phyloP scores from a whole-genome alignment of 2,329 filamentous ascomycete genomes.

The Taxawa tesnikishii region DNA sequence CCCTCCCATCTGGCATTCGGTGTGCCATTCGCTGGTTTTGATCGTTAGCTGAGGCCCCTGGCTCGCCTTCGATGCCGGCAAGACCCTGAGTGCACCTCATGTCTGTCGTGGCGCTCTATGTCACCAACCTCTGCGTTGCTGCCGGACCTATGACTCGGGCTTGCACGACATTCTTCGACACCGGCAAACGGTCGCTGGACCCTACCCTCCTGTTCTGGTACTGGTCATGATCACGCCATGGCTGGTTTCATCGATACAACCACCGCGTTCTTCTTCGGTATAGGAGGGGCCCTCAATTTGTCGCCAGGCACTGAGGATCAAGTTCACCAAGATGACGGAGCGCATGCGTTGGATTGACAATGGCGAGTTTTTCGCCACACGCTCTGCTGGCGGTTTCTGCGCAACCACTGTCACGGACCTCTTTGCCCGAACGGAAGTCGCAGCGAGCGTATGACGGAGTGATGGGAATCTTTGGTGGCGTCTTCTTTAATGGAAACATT shows the following conservation, averaged over 20 bases:
- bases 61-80: constrained; percentile 40
- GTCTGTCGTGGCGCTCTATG: constrained; percentile 36
- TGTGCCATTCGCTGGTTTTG: constrained; percentile 35
- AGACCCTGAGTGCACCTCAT: constrained; percentile 39
- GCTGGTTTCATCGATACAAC: constrained; percentile 38
- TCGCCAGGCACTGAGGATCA: constrained; percentile 40
- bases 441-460: constrained; percentile 41
- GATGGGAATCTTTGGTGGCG: constrained; percentile 36
- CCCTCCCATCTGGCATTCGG: constrained; percentile 33
- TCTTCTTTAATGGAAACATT: constrained; percentile 41
- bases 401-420: constrained; percentile 39
- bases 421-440: constrained; percentile 39
- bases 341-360: constrained; percentile 41
- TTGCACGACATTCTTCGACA: constrained; percentile 30
- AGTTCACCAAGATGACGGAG: constrained; percentile 37
- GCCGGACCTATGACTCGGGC: constrained; percentile 36
- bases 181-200: constrained; percentile 35
- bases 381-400: constrained; percentile 39
- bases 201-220: constrained; percentile 39
- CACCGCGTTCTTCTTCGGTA: constrained; percentile 36
- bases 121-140: constrained; percentile 37
- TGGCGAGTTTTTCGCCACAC: constrained; percentile 43
- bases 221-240: constrained; percentile 40
- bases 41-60: constrained; percentile 41
- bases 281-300: constrained; percentile 35